Conservation (phyloP, 768 basidiomycete species). For the Collybiopsis confluens region DNA sequence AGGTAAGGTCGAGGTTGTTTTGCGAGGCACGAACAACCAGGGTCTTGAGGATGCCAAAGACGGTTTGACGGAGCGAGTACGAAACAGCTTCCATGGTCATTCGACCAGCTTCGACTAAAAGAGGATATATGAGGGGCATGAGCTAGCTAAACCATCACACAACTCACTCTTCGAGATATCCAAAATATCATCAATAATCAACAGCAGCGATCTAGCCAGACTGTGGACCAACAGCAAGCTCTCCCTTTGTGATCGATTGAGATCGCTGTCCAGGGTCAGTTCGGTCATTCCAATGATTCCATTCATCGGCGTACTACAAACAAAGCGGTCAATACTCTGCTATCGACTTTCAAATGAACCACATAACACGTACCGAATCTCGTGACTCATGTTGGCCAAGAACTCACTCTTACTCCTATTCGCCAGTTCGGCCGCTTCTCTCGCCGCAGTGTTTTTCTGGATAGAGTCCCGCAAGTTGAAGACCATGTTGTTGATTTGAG, state of each 20-base stretch:
- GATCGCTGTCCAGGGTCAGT: constrained; percentile 91
- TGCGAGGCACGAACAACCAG: constrained; percentile 96
- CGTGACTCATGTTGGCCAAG: constrained; percentile 98
- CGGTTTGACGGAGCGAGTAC: constrained; percentile 94
- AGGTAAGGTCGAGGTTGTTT: constrained; percentile 93
- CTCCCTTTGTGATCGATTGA: constrained; percentile 92
- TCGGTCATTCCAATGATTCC: constrained; percentile 99
- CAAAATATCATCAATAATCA: constrained; percentile 99
- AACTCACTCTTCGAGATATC: constrained; percentile 98
- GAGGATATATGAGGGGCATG: constrained; percentile 14
- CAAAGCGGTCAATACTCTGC: constrained; percentile 7
- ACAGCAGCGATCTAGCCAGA: constrained; percentile 83
- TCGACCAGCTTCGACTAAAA: constrained; percentile 90
- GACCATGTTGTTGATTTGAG: constrained; percentile 99
- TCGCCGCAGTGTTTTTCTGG: constrained; percentile 97
- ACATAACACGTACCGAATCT: constrained; percentile 85
- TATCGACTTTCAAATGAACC: constrained; percentile 51
- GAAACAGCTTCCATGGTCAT: constrained; percentile 99
- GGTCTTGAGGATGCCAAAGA: constrained; percentile 97
- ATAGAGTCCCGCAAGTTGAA: constrained; percentile 95
- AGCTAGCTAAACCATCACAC: background rate
- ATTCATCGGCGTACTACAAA: constrained; percentile 94
- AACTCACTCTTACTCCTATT: constrained; percentile 97
- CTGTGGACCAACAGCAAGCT: constrained; percentile 94
- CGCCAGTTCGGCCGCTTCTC: constrained; percentile 97